A percentile compares a stretch with the other conserved stretches of the same genome.
Evolutionary conservation across 176 grass and related monocot genomes (phyloP).

Genomic region (Cocos nucifera): DNA sequence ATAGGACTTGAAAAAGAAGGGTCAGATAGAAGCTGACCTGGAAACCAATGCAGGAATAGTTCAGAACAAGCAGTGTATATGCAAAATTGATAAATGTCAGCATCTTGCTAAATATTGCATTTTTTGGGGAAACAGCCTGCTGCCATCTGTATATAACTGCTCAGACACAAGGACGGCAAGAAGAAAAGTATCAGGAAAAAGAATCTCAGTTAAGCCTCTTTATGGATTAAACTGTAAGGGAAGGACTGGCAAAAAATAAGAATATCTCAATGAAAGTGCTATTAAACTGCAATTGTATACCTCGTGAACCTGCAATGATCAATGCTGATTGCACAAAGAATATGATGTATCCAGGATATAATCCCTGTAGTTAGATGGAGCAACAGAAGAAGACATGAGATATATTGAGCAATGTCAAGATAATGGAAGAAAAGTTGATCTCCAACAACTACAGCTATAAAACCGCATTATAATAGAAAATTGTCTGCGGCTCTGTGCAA

Average conservation of each 20-base stretch:
- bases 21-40: conserved; percentile 48
- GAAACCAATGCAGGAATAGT: conserved; percentile 98
- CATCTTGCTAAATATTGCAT: conserved; percentile 33
- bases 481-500: too few relatives aligned
- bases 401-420: too few relatives aligned
- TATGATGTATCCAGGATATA: conserved; percentile 91
- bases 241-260: neutral
- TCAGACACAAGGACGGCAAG: conserved; percentile 19
- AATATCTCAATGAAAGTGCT: neutral
- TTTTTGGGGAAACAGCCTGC: conserved; percentile 40
- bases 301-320: conserved; percentile 94
- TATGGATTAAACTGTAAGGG: conserved; percentile 11
- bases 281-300: conserved; percentile 31
- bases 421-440: too few relatives aligned
- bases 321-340: conserved; percentile 96
- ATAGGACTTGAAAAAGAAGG: neutral
- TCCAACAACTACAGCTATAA: too few relatives aligned
- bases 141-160: conserved; percentile 98
- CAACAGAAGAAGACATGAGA: neutral
- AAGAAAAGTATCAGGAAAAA: conserved; percentile 9
- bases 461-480: too few relatives aligned
- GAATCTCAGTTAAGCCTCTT: conserved; percentile 9
- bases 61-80: conserved; percentile 84
- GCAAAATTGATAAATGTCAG: conserved; percentile 60
- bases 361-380: conserved; percentile 46